Percentiles rank a stretch among this genome's conserved stretches.
These are phyloP conservation scores for Pyrus bretschneideri DNA, from an alignment of 306 rosid species.

Conservation along the genomic window DNA sequence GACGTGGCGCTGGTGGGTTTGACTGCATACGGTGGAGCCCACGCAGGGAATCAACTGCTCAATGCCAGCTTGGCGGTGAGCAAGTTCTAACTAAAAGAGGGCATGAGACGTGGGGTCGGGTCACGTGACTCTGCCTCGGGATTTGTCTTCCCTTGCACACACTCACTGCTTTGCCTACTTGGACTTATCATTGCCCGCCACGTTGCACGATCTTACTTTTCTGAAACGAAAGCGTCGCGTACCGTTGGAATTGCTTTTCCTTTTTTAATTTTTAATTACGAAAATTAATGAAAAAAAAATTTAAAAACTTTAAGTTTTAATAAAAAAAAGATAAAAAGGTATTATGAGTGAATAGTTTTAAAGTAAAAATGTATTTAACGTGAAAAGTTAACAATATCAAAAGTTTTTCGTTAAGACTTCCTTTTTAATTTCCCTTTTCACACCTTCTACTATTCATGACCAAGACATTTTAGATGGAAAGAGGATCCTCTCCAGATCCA, in stretches of 20 bases:
- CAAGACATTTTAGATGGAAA: neutral
- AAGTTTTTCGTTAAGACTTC: no score
- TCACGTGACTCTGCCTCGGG: constrained; percentile 53
- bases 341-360: no score
- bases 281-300: no score
- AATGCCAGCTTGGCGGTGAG: constrained; percentile 17
- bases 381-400: no score
- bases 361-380: no score
- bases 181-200: constrained; percentile 15
- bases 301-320: no score
- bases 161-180: neutral
- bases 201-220: constrained; percentile 22
- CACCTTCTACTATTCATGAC: neutral
- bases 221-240: neutral
- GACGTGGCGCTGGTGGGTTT: constrained; percentile 34
- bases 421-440: neutral
- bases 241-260: no score
- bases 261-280: neutral
- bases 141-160: constrained; percentile 3
- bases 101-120: constrained; percentile 30
- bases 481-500: no score
- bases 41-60: constrained; percentile 18
- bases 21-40: constrained; percentile 31
- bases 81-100: neutral
- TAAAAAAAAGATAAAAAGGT: no score